Evolutionary conservation across 163 green algal genomes (phyloP).

Genomic region (Scenedesmus sp.): DNA sequence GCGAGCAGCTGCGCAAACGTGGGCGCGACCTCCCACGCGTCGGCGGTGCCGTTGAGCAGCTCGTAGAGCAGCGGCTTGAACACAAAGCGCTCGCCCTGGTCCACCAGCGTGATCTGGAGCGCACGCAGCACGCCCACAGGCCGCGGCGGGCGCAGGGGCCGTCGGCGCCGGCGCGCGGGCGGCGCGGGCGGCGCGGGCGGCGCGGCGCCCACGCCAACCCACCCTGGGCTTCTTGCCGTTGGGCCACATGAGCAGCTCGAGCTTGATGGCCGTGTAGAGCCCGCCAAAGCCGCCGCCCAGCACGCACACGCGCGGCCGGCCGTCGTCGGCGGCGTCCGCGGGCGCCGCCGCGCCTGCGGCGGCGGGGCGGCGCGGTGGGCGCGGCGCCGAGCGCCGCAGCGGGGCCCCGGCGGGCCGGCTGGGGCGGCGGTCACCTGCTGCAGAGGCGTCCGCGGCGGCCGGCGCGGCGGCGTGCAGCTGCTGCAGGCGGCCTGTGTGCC

Average conservation of each 20-base stretch:
- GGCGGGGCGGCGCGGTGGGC: neutral
- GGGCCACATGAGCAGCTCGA: constrained; percentile 92
- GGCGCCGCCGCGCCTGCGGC: neutral
- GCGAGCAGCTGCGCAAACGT: constrained; percentile 85
- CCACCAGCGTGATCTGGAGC: constrained; percentile 91
- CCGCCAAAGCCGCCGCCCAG: constrained; percentile 97
- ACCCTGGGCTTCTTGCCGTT: constrained; percentile 82
- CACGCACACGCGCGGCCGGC: constrained; percentile 81
- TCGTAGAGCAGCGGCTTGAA: constrained; percentile 99
- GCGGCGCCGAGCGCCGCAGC: no score
- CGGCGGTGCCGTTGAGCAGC: constrained; percentile 82
- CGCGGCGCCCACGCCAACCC: neutral
- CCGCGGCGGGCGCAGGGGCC: neutral
- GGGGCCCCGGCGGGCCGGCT: no score
- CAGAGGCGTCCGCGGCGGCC: no score
- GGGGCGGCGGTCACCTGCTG: no score
- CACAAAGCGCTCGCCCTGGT: constrained; percentile 92
- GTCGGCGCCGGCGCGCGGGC: neutral
- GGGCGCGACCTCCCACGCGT: constrained; percentile 88
- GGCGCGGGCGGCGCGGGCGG: neutral
- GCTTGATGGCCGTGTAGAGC: constrained; percentile 93
- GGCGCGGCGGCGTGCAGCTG: no score
- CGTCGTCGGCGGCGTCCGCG: neutral
- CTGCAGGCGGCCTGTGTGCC: no score
- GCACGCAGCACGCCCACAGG: neutral